Base-by-base conservation (phyloP, 139 green algal species). In the Chlorella sp. region DNA sequence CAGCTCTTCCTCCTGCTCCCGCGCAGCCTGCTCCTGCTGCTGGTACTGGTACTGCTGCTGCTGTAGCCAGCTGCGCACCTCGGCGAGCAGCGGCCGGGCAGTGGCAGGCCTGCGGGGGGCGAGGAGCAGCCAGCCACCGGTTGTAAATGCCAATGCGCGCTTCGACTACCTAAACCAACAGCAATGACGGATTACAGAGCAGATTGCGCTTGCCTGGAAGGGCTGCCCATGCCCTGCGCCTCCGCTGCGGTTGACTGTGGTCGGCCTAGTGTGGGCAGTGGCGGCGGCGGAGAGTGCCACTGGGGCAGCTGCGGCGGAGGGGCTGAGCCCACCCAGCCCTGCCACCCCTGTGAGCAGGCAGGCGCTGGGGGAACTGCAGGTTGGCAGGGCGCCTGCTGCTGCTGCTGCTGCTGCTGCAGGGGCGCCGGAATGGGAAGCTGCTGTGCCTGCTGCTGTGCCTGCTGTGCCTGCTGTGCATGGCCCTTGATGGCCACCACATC, bases 41-140 rank as follows among this genome's bases (percentile, higher is more conserved):
- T 21, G 41, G 2, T 57, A 17, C 47, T 80, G 74, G 3, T 64
- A 25, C 28, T 38, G 41, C 47, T 81, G 55, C 44, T 63, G 34
- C 25, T 62, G 39, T 32, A 81, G 55, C 74, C 74, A 81, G 44
- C 23, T 62, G 0, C 55, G 51, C 32, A 81, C 74, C 55, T 81
- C 74, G 26, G 51, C 51, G 55, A 81, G 74, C 25, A 68, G 26
- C 51, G 74, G 74, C 32, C 55, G 74, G 51, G 74, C 16, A 18
- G 47, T 26, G 32, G 21, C 68, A 7, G 68, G 68, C 20, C 68
- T 74, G 68, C 34, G 56, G 32, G 34, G 30, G 64, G 64, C 36
- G 30, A 25, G n/a, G 20, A 39, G 64, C 44, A 55, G 44, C 7
- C 44, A 55, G 7, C 44, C 7, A 11, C 11, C 7, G 44, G 44